phyloP scores from a whole-genome alignment of 257 asterid genomes.

The Solanum medicagineum region DNA sequence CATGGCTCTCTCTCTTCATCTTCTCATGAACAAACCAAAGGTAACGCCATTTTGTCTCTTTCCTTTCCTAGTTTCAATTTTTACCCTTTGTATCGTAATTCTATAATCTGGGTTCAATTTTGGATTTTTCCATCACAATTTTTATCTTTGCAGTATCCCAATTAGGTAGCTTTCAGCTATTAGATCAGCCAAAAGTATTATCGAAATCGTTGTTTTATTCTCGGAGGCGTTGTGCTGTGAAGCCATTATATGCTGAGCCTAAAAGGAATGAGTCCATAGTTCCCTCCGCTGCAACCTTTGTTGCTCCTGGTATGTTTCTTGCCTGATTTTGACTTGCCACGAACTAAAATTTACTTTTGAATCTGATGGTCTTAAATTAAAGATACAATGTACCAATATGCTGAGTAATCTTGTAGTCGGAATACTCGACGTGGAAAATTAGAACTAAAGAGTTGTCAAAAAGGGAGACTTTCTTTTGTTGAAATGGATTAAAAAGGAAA shows the following conservation, averaged over 20 bases:
- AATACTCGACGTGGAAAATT: no score
- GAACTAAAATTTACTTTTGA: background rate
- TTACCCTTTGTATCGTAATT: background rate
- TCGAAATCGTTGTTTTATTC: slow-evolving; percentile 19
- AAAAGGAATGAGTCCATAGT: slow-evolving; percentile 35
- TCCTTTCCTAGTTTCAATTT: background rate
- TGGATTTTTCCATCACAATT: background rate
- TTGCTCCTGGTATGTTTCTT: slow-evolving; percentile 30
- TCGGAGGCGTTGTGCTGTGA: slow-evolving; percentile 27
- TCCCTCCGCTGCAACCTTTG: slow-evolving; percentile 38
- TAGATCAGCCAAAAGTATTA: slow-evolving; percentile 27
- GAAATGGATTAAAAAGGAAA: background rate
- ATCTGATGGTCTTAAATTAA: no score
- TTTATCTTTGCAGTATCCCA: slow-evolving; percentile 15
- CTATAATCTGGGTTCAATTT: background rate
- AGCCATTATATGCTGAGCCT: slow-evolving; percentile 53
- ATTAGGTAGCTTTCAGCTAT: slow-evolving; percentile 34
- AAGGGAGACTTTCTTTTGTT: no score
- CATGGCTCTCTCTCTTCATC: slow-evolving; percentile 24
- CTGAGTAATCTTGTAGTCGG: no score
- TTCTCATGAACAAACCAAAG: slow-evolving; percentile 36
- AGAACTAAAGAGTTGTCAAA: no score
- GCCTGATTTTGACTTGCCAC: background rate
- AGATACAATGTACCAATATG: no score
- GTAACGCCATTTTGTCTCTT: slow-evolving; percentile 7